Evolutionary conservation across 345 rosid species (phyloP).

Genomic region (Eucalyptus regnans): DNA sequence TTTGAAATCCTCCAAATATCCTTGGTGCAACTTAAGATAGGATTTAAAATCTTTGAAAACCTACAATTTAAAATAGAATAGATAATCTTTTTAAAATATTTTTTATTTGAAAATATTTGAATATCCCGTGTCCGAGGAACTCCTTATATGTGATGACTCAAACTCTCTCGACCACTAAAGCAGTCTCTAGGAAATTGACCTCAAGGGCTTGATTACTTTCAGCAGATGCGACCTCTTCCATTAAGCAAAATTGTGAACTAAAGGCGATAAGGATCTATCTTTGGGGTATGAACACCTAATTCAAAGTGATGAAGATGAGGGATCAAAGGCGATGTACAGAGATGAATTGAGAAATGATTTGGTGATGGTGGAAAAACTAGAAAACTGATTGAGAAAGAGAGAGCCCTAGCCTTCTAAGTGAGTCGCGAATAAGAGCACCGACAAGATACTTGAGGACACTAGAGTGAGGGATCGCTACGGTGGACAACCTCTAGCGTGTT

Average conservation of each 20-base stretch:
- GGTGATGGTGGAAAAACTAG: background rate
- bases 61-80: no score
- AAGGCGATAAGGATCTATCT: background rate
- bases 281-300: background rate
- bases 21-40: no score
- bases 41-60: no score
- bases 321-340: fast-evolving
- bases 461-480: background rate
- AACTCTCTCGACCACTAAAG: background rate
- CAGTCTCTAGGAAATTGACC: background rate
- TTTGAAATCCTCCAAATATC: background rate
- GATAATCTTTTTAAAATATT: no score
- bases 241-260: background rate
- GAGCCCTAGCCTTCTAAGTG: background rate
- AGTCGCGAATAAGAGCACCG: fast-evolving
- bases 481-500: background rate
- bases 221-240: background rate
- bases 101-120: background rate
- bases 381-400: background rate
- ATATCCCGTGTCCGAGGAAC: background rate
- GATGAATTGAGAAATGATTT: background rate
- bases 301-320: background rate
- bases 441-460: background rate
- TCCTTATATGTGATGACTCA: fast-evolving
- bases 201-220: background rate